A percentile compares a stretch with the other conserved stretches of the same genome.
These are phyloP conservation scores for Ambrosia artemisiifolia DNA, from an alignment of 129 eudicot genomes.

Conservation along the genomic window DNA sequence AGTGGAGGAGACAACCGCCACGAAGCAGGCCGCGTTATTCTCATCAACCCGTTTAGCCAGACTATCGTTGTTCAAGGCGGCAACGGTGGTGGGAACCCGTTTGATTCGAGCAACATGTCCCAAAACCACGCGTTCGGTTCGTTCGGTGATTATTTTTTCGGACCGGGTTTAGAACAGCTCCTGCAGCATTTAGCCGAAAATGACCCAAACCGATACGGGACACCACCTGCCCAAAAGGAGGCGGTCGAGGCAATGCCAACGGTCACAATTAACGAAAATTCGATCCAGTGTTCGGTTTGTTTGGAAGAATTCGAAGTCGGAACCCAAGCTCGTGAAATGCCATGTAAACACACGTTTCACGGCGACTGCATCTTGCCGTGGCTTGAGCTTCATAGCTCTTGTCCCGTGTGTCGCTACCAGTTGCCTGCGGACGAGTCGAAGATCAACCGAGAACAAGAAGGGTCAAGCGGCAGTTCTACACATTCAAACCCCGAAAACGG, in stretches of 20 bases:
- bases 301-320: conserved; percentile 19
- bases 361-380: conserved; percentile 74
- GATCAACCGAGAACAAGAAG: conserved; percentile 31
- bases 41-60: conserved; percentile 68
- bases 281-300: conserved; percentile 67
- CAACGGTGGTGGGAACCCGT: conserved; percentile 40
- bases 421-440: conserved; percentile 72
- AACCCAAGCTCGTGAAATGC: conserved; percentile 66
- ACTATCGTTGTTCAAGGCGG: conserved; percentile 62
- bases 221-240: conserved; percentile 74
- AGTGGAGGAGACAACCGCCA: conserved; percentile 16
- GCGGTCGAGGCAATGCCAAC: conserved; percentile 67
- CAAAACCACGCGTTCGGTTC: conserved; percentile 51
- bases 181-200: conserved; percentile 79
- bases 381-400: conserved; percentile 78
- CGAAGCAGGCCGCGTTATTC: conserved; percentile 45
- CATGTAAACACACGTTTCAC: conserved; percentile 83
- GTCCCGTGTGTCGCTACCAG: conserved; percentile 78
- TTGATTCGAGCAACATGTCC: conserved; percentile 20
- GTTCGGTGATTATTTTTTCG: conserved; percentile 65
- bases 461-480: conserved; percentile 1
- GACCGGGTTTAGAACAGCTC: conserved; percentile 66
- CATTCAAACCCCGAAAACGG: conserved; percentile 14
- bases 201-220: conserved; percentile 24
- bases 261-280: conserved; percentile 42